Conservation (phyloP, 2,329 filamentous ascomycete species). For the Colletotrichum truncatum region DNA sequence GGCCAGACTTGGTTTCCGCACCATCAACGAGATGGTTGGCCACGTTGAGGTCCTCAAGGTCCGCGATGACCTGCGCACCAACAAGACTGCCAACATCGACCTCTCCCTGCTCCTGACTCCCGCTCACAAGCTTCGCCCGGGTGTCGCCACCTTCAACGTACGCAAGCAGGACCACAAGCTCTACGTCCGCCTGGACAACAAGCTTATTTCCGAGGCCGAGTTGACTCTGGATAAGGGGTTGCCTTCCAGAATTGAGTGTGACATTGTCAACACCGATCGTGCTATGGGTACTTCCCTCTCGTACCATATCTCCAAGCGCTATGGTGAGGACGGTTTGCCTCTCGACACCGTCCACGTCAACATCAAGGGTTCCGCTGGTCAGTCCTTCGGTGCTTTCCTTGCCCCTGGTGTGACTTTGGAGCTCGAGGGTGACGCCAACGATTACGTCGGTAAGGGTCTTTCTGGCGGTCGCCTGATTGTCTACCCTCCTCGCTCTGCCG, state of each 20-base stretch:
- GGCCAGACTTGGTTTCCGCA: constrained; percentile 93
- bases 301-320: constrained; percentile 94
- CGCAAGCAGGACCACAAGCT: constrained; percentile 97
- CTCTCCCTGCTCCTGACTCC: constrained; percentile 92
- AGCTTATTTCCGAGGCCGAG: constrained; percentile 95
- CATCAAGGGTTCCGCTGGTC: constrained; percentile 94
- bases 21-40: constrained; percentile 97
- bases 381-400: constrained; percentile 95
- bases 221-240: constrained; percentile 93
- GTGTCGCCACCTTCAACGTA: constrained; percentile 96
- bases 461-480: constrained; percentile 93
- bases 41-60: constrained; percentile 88
- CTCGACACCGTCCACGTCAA: constrained; percentile 96
- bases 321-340: constrained; percentile 87
- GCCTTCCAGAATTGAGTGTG: constrained; percentile 92
- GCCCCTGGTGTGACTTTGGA: constrained; percentile 94
- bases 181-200: constrained; percentile 94
- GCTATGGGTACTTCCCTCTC: constrained; percentile 93
- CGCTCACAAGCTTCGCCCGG: constrained; percentile 93
- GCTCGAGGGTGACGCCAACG: constrained; percentile 94
- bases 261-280: constrained; percentile 96
- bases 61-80: constrained; percentile 85
- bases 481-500: constrained; percentile 88
- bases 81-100: constrained; percentile 93
- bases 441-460: constrained; percentile 96